Conservation (phyloP, 106 monocot species). For the Ottelia alismoides region DNA sequence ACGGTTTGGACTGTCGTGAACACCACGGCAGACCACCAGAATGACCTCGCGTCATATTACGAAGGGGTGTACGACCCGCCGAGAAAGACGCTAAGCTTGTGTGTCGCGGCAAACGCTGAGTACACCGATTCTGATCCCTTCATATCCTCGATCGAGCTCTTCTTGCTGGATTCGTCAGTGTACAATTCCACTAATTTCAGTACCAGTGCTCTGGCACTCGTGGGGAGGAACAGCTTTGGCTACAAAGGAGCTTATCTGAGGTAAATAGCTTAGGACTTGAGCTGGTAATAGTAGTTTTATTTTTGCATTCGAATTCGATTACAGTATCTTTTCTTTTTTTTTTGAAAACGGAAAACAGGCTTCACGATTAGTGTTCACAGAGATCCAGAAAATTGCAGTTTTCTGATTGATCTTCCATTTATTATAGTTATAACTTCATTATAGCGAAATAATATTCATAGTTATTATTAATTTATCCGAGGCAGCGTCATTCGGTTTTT, state of each 20-base stretch:
- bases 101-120: conserved; percentile 48
- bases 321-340: no score
- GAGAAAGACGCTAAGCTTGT: conserved; percentile 39
- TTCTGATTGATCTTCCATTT: no score
- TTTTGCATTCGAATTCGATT: no score
- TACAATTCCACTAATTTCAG: conserved; percentile 65
- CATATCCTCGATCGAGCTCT: conserved; percentile 55
- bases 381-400: no score
- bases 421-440: no score
- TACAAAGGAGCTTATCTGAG: conserved; percentile 28
- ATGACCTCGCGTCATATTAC: conserved; percentile 45
- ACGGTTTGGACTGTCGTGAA: conserved; percentile 72
- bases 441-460: no score
- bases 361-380: no score
- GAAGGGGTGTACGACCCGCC: conserved; percentile 59
- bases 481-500: no score
- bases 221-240: conserved; percentile 59
- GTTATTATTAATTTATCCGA: no score
- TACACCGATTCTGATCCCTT: conserved; percentile 66
- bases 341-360: no score
- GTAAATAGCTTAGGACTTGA: conserved; percentile 14
- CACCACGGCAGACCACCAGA: conserved; percentile 45
- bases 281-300: no score
- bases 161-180: conserved; percentile 37
- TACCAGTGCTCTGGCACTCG: conserved; percentile 49